Conservation (phyloP, 2,329 filamentous ascomycete species). For the Aspergillus spinulosporus region DNA sequence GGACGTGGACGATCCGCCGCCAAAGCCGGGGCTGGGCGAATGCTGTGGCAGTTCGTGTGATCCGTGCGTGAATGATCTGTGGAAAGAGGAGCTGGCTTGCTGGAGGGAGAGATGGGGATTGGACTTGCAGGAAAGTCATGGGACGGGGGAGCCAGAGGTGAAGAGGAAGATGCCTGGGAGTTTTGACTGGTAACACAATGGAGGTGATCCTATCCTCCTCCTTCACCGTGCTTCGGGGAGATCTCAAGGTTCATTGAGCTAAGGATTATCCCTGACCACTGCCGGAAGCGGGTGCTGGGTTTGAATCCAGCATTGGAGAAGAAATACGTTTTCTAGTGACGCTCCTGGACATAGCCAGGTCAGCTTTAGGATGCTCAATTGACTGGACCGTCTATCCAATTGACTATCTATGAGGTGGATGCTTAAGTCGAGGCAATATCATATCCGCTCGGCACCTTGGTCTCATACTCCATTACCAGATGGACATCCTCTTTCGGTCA, state of each 20-base stretch:
- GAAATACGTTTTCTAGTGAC: background rate
- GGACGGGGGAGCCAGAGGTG: slow-evolving; percentile 9
- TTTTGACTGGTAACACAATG: slow-evolving; percentile 23
- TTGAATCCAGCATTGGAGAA: background rate
- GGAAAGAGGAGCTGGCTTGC: slow-evolving; percentile 35
- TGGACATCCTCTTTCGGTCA: slow-evolving; percentile 59
- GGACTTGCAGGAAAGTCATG: slow-evolving; percentile 1
- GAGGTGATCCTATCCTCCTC: background rate
- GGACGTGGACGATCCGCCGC: slow-evolving; percentile 33
- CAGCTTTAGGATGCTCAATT: background rate
- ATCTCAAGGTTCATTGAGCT: no score
- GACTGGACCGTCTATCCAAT: background rate
- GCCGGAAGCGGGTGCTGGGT: no score
- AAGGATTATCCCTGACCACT: background rate
- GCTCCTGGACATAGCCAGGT: background rate
- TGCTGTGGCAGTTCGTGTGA: slow-evolving; percentile 42
- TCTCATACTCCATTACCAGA: slow-evolving; percentile 62
- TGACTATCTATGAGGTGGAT: background rate
- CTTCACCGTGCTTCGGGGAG: background rate
- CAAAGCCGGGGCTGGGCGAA: slow-evolving; percentile 32
- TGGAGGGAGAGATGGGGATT: slow-evolving; percentile 36
- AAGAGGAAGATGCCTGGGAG: slow-evolving; percentile 25
- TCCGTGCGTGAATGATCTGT: slow-evolving; percentile 39
- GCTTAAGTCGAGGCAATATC: slow-evolving; percentile 9
- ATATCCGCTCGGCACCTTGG: slow-evolving; percentile 51